Percentiles rank a stretch among this genome's conserved stretches.
Evolutionary conservation across 192 early-diverging fungal species (phyloP).

Genomic region (Backusella australiensis): DNA sequence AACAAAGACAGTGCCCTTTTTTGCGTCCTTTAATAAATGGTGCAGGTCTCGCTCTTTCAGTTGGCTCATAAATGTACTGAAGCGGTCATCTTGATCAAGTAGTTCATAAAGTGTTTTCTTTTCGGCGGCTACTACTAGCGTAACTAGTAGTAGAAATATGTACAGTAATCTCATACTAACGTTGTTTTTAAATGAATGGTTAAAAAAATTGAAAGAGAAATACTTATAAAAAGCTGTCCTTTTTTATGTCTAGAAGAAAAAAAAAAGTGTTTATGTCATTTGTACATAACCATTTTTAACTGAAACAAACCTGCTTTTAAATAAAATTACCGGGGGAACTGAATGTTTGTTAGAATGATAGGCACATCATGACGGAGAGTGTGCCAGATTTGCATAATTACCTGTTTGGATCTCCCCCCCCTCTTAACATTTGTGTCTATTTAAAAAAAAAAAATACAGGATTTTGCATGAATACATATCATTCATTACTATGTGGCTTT

Average conservation of each 20-base stretch:
- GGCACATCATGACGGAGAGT: background rate
- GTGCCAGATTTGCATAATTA: background rate
- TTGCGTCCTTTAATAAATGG: background rate
- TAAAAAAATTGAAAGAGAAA: background rate
- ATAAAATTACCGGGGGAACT: background rate
- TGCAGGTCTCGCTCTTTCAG: background rate
- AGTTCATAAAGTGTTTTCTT: background rate
- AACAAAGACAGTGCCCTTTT: conserved; percentile 43
- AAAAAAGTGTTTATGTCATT: background rate
- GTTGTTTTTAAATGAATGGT: background rate
- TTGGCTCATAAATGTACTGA: background rate
- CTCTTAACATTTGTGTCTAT: too few species aligned
- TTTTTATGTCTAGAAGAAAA: background rate
- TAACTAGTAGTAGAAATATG: background rate
- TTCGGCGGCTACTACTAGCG: background rate
- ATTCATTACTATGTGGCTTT: background rate
- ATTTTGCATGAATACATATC: background rate
- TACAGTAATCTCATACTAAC: background rate
- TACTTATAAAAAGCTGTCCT: background rate
- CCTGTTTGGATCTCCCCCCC: background rate
- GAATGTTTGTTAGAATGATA: background rate
- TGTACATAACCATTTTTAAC: background rate
- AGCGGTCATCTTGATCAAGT: background rate
- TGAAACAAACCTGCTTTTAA: background rate
- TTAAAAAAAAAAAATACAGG: too few species aligned